phyloP scores from a whole-genome alignment of 345 rosid genomes.

The Dovyalis caffra region DNA sequence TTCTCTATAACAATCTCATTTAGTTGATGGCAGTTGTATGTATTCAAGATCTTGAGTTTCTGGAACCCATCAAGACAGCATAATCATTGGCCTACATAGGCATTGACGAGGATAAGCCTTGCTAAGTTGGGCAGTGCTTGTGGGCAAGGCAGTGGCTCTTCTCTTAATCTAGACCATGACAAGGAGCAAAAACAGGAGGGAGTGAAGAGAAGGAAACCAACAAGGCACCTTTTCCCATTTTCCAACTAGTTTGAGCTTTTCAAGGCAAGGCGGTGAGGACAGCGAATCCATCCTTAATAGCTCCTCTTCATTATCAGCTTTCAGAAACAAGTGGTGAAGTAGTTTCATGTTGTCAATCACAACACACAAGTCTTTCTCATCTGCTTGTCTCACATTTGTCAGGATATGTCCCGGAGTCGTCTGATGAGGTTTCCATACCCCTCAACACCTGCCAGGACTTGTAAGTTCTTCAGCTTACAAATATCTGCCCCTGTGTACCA shows the following conservation, averaged over 20 bases:
- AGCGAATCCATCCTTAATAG: constrained; percentile 21
- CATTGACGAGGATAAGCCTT: constrained; percentile 27
- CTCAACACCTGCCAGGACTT: constrained; percentile 26
- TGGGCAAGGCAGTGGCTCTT: constrained; percentile 15
- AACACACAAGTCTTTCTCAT: constrained; percentile 32
- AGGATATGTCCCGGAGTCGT: constrained; percentile 25
- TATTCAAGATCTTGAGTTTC: constrained; percentile 20
- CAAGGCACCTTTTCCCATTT: constrained; percentile 33
- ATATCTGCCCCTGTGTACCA: constrained; percentile 19
- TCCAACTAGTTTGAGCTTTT: constrained; percentile 30
- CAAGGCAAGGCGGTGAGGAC: constrained; percentile 22
- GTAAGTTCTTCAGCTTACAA: constrained; percentile 31
- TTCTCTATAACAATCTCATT: constrained; percentile 18
- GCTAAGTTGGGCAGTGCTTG: constrained; percentile 32
- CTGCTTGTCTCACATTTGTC: constrained; percentile 15
- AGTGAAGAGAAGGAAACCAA: constrained; percentile 38
- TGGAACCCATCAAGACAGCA: constrained; percentile 25
- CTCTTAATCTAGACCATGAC: constrained; percentile 25
- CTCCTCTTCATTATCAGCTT: constrained; percentile 14
- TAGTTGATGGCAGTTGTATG: constrained; percentile 5
- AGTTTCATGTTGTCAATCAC: constrained; percentile 23
- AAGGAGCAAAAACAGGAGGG: constrained; percentile 15
- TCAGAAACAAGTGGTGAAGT: constrained; percentile 28
- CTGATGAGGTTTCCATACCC: constrained; percentile 31
- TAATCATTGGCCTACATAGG: constrained; percentile 13